Percentiles rank a stretch among this genome's conserved stretches.
Evolutionary conservation across 257 asterid genomes (phyloP).

Genomic region (Petunia secreta): DNA sequence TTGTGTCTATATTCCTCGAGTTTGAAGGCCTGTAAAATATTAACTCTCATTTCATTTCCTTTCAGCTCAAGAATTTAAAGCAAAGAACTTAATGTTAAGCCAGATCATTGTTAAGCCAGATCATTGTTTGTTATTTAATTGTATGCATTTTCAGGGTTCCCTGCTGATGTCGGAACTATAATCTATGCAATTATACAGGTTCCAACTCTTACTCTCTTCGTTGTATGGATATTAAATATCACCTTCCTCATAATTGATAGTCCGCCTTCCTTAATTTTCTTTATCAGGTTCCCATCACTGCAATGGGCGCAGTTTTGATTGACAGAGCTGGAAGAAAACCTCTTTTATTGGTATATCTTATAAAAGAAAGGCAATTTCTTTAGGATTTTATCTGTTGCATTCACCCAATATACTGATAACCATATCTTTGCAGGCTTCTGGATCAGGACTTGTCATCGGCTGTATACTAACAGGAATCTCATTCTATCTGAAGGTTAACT

Average conservation of each 20-base stretch:
- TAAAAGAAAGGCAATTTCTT: neutral
- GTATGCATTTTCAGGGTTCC: slow-evolving; percentile 59
- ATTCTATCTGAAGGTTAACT: slow-evolving; percentile 72
- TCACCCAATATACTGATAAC: neutral
- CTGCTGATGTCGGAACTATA: slow-evolving; percentile 82
- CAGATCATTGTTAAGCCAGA: too few relatives aligned
- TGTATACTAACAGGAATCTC: slow-evolving; percentile 74
- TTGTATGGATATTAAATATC: slow-evolving; percentile 13
- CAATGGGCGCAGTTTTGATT: slow-evolving; percentile 67
- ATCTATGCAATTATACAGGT: slow-evolving; percentile 86
- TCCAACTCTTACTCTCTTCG: slow-evolving; percentile 24
- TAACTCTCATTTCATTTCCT: neutral
- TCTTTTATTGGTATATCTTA: slow-evolving; percentile 65
- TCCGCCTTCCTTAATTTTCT: neutral
- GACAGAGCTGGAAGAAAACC: slow-evolving; percentile 92
- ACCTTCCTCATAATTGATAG: neutral
- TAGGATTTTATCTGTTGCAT: neutral
- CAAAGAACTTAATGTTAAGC: neutral
- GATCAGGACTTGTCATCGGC: slow-evolving; percentile 74
- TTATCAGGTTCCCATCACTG: slow-evolving; percentile 72
- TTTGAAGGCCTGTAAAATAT: neutral
- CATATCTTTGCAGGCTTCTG: slow-evolving; percentile 64
- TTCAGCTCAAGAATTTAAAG: neutral
- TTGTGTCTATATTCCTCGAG: neutral
- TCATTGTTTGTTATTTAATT: neutral